Base-by-base conservation (phyloP, 1,139 yeast species). In the Groenewaldozyma sp. region DNA sequence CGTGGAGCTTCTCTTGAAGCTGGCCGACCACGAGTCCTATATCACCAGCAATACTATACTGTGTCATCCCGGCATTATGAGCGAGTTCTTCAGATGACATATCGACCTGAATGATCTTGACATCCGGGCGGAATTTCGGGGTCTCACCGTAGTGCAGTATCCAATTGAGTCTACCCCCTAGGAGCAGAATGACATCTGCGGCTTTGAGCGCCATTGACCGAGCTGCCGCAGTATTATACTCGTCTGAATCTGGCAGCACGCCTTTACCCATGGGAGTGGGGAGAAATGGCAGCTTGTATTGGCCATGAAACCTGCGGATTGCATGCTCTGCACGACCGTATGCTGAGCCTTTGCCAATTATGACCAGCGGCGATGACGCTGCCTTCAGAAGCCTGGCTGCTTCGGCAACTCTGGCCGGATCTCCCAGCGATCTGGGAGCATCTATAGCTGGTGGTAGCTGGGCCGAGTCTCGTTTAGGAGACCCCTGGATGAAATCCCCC, bases 201-300 rank as follows among this genome's bases (percentile, higher is more conserved):
- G 59, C 49, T 45, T 63, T 64, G 46, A 78, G 59, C 0, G 75
- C 81, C 13, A 65, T 62, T 0, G 82, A 73, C 41, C 84, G 63
- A 2, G 80, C 80, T 1, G 81, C 73, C 0, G 79, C 70, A 13
- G 74, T 67, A 48, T 77, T 78, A 32, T 65, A 51, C 0, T 52
- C 53, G 35, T 63, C 60, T 3, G 58, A 50, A 49, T 78, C 84
- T 0, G 73, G 64, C 1, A 78, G 57, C 0, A 78, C 74, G n/a
- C 84, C 84, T 54, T 78, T 78, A 1, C 81, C 84, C 84, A 78
- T 78, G 2, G 84, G 83, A 0, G 84, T 77, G 10, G 84, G 82
- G 37, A 78, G 51, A 47, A 78, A 78, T 1, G 80, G 74, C 1
- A 76, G 41, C 11, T 62, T 52, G 35, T 73, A 69, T 1, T 40